A percentile compares a stretch with the other conserved stretches of the same genome.
These are phyloP conservation scores for Austroboletus eburneus DNA, from an alignment of 768 basidiomycete genomes.

Conservation along the genomic window DNA sequence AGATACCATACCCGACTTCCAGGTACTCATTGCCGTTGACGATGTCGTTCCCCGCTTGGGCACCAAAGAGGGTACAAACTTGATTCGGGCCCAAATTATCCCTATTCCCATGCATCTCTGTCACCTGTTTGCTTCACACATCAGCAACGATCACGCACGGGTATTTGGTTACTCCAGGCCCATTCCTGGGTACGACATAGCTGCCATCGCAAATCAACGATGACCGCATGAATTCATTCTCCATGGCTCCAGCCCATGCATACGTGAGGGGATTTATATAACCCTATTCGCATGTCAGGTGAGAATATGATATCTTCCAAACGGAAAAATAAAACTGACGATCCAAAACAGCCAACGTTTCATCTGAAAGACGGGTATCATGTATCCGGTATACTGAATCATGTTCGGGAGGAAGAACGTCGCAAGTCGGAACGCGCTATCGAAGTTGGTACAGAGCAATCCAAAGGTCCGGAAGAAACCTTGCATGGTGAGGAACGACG, in stretches of 20 bases:
- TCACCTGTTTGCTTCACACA: too few relatives aligned
- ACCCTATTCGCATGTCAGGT: slow-evolving; percentile 36
- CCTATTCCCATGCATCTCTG: slow-evolving; percentile 36
- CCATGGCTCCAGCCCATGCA: slow-evolving; percentile 73
- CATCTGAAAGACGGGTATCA: slow-evolving; percentile 64
- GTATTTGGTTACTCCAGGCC: slow-evolving; percentile 51
- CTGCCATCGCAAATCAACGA: slow-evolving; percentile 60
- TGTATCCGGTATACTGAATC: slow-evolving; percentile 67
- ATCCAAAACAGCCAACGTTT: slow-evolving; percentile 87
- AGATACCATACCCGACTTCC: slow-evolving; percentile 46
- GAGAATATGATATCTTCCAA: not conserved
- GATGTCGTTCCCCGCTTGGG: slow-evolving; percentile 47
- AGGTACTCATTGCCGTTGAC: slow-evolving; percentile 65
- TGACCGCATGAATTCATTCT: slow-evolving; percentile 80
- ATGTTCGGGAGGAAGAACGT: slow-evolving; percentile 76
- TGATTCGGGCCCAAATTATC: slow-evolving; percentile 59
- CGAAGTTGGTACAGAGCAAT: slow-evolving; percentile 50
- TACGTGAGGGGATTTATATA: slow-evolving; percentile 79
- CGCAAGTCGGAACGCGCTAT: slow-evolving; percentile 49
- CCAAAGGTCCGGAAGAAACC: slow-evolving; percentile 81
- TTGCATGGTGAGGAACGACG: slow-evolving; percentile 70
- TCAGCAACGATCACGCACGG: slow-evolving; percentile 41
- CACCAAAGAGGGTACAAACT: slow-evolving; percentile 73
- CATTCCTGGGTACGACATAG: slow-evolving; percentile 64
- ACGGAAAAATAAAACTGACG: slow-evolving; percentile 35